Conservation (phyloP, 2,329 filamentous ascomycete species). For the Arthroderma uncinatum region DNA sequence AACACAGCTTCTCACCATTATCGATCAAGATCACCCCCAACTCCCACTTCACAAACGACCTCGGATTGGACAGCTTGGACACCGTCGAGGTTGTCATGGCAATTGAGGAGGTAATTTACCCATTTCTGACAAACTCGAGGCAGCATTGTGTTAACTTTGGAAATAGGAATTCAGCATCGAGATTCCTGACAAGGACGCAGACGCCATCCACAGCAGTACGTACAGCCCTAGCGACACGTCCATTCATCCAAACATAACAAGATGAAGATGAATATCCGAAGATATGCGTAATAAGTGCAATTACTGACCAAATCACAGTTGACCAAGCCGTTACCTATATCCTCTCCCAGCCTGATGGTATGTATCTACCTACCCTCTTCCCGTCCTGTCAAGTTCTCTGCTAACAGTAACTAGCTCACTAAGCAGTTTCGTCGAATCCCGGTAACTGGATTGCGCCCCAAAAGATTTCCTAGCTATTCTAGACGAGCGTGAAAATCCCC, state of each 20-base stretch:
- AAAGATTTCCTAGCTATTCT: background rate
- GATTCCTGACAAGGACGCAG: slow-evolving; percentile 95
- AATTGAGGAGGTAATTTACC: slow-evolving; percentile 74
- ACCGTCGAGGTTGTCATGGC: slow-evolving; percentile 99
- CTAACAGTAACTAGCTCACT: slow-evolving; percentile 19
- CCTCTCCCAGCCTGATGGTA: slow-evolving; percentile 80
- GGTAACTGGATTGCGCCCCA: background rate
- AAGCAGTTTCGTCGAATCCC: background rate
- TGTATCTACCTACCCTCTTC: slow-evolving; percentile 36
- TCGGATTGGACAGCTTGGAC: slow-evolving; percentile 92
- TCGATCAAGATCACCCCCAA: slow-evolving; percentile 59
- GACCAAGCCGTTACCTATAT: slow-evolving; percentile 95
- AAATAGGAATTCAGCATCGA: slow-evolving; percentile 74
- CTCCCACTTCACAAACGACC: slow-evolving; percentile 93
- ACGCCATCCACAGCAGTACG: slow-evolving; percentile 86
- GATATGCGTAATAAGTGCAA: too few species aligned
- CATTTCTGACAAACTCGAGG: slow-evolving; percentile 6
- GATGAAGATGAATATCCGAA: background rate
- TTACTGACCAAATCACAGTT: slow-evolving; percentile 43
- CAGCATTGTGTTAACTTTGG: slow-evolving; percentile 11
- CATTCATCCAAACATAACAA: background rate
- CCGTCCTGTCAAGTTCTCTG: slow-evolving; percentile 18
- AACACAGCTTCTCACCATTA: slow-evolving; percentile 8
- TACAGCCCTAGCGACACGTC: slow-evolving; percentile 14
- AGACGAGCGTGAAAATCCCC: background rate